Percentiles rank a stretch among this genome's conserved stretches.
These are phyloP conservation scores for Gossypium ekmanianum DNA, from an alignment of 345 rosid species.

Conservation along the genomic window DNA sequence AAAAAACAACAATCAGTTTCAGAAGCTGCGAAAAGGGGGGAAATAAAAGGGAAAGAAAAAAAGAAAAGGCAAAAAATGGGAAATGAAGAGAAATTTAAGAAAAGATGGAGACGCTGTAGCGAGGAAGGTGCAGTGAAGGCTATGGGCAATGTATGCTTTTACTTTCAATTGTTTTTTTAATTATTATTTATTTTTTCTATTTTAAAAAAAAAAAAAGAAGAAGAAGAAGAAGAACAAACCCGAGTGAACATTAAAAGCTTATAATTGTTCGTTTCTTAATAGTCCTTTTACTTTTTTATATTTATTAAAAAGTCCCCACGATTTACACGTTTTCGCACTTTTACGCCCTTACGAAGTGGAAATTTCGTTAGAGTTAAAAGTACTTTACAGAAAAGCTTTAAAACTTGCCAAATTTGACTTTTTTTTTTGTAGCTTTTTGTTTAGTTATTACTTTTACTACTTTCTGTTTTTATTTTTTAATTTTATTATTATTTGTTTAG, in stretches of 20 bases:
- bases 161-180: neutral
- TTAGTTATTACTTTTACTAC: neutral
- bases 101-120: conserved; percentile 8
- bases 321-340: neutral
- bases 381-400: neutral
- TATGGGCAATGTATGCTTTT: neutral
- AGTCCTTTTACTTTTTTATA: neutral
- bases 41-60: neutral
- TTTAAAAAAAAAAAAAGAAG: too few species aligned
- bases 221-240: too few species aligned
- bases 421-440: neutral
- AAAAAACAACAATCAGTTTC: neutral
- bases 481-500: too few species aligned
- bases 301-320: neutral
- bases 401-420: neutral
- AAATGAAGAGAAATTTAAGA: neutral
- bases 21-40: neutral
- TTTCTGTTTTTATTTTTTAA: neutral
- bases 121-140: neutral
- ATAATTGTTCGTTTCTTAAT: neutral
- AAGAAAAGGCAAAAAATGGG: neutral
- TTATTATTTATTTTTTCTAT: neutral
- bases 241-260: neutral
- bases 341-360: neutral
- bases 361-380: neutral